phyloP scores from a whole-genome alignment of 345 rosid genomes.

The Moringa oleifera region DNA sequence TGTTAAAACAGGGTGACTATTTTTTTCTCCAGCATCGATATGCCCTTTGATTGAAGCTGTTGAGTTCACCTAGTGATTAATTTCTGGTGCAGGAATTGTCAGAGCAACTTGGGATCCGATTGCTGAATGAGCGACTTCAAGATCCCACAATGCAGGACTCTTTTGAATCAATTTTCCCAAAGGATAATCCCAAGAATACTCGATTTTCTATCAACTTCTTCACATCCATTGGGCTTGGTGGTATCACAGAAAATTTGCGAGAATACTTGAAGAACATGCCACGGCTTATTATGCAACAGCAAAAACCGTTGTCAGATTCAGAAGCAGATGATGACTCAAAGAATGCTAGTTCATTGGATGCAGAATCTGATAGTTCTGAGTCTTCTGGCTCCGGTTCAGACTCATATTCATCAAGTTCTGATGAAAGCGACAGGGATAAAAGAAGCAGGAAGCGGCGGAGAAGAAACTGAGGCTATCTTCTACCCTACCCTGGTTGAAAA shows the following conservation, averaged over 20 bases:
- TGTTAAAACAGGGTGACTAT: too few relatives aligned
- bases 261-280: constrained; percentile 97
- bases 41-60: background rate
- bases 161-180: constrained; percentile 79
- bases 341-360: constrained; percentile 37
- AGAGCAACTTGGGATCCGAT: constrained; percentile 83
- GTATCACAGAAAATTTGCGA: constrained; percentile 84
- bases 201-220: constrained; percentile 85
- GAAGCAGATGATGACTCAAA: constrained; percentile 32
- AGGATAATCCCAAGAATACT: constrained; percentile 90
- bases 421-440: constrained; percentile 33
- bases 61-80: constrained; percentile 1
- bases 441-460: constrained; percentile 35
- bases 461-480: constrained; percentile 8
- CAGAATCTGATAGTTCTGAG: constrained; percentile 29
- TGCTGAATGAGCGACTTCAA: constrained; percentile 69
- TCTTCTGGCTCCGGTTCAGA: constrained; percentile 19
- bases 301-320: constrained; percentile 41
- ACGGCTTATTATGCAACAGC: constrained; percentile 87
- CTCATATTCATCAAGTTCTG: constrained; percentile 24
- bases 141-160: constrained; percentile 72
- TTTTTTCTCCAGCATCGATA: too few relatives aligned
- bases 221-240: constrained; percentile 97
- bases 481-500: too few relatives aligned
- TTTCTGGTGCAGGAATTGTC: constrained; percentile 68